Percentiles rank a stretch among this genome's conserved stretches.
Evolutionary conservation across 441 rosid genomes (phyloP).

Genomic region (Populus hybrid): DNA sequence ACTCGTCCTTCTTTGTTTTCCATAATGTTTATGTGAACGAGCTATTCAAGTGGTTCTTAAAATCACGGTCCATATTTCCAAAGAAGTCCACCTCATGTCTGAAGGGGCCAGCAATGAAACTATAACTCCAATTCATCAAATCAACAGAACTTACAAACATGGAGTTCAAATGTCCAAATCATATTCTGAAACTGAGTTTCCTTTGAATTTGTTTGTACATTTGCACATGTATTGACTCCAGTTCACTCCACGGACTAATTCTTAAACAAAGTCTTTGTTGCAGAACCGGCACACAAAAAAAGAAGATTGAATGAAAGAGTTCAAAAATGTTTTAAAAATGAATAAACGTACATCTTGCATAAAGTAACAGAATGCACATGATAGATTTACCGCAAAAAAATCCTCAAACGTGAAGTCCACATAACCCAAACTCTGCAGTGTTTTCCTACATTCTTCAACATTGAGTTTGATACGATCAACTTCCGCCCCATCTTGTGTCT

Average conservation of each 20-base stretch:
- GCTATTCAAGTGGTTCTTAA: not conserved
- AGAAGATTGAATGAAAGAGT: not conserved
- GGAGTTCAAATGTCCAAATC: not conserved
- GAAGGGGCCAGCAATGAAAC: not conserved
- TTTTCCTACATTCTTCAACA: conserved; percentile 75
- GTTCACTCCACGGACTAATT: not conserved
- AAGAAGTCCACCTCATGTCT: not conserved
- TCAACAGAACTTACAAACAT: not conserved
- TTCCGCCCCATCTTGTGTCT: conserved; percentile 70
- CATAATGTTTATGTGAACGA: not conserved
- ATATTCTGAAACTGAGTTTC: not conserved
- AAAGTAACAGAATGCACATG: not conserved
- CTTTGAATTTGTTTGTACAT: not conserved
- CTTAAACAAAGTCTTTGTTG: not conserved
- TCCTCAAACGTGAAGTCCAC: conserved; percentile 93
- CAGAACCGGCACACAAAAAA: not conserved
- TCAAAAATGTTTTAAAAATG: not conserved
- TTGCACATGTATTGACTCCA: not conserved
- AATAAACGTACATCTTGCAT: not conserved
- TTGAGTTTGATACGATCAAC: conserved; percentile 67
- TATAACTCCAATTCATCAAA: not conserved
- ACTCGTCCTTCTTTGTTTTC: not conserved
- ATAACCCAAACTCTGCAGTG: conserved; percentile 85
- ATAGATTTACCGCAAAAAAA: conserved; percentile 68
- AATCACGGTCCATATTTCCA: not conserved